phyloP scores from a whole-genome alignment of 2,329 filamentous ascomycete species.

The Ceratocystiopsis sp. region DNA sequence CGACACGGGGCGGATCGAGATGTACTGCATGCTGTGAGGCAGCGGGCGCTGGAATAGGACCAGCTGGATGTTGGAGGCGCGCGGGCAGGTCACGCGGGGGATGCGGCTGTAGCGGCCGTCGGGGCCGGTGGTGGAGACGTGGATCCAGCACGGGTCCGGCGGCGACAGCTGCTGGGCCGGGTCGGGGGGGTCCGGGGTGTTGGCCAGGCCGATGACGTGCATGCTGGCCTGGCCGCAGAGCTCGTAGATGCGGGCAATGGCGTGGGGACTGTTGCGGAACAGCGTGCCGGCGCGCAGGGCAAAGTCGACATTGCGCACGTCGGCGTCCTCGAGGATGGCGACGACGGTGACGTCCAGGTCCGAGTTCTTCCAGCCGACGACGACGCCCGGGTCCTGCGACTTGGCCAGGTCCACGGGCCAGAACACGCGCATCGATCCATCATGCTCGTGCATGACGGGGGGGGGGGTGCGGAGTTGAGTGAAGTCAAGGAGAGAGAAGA shows the following conservation, averaged over 20 bases:
- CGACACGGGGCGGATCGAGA: conserved; percentile 78
- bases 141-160: conserved; percentile 49
- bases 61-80: conserved; percentile 62
- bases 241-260: conserved; percentile 63
- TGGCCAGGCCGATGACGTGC: conserved; percentile 73
- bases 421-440: conserved; percentile 95
- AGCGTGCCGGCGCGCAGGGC: conserved; percentile 72
- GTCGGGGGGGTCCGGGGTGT: conserved; percentile 27
- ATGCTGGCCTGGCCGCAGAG: conserved; percentile 70
- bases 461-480: neutral
- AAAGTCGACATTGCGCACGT: conserved; percentile 72
- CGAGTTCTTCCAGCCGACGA: conserved; percentile 94
- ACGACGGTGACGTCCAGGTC: conserved; percentile 80
- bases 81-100: conserved; percentile 60
- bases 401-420: conserved; percentile 78
- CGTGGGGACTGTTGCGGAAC: conserved; percentile 66
- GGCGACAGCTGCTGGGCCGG: neutral
- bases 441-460: conserved; percentile 48
- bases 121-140: conserved; percentile 38
- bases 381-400: conserved; percentile 60
- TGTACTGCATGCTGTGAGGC: conserved; percentile 85
- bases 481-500: conserved; percentile 6
- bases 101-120: conserved; percentile 25
- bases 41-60: conserved; percentile 78
- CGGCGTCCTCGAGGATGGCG: conserved; percentile 75